Percentiles rank a stretch among this genome's conserved stretches.
These are phyloP conservation scores for Diaporthe citrichinensis DNA, from an alignment of 2,329 filamentous ascomycete genomes.

Conservation along the genomic window DNA sequence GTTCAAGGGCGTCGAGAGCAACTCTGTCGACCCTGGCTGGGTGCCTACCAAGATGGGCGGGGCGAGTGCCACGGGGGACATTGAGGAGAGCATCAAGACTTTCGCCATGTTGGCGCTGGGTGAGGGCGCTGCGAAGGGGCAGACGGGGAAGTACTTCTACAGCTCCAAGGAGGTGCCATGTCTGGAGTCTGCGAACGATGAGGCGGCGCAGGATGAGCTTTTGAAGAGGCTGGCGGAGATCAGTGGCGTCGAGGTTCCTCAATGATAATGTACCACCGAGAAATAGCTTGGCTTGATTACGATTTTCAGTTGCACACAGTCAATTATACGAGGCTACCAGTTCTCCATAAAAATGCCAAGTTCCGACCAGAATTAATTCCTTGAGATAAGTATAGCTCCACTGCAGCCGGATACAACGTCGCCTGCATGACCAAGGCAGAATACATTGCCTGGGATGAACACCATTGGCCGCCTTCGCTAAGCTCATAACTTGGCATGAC, in stretches of 20 bases:
- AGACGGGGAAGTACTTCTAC: conserved; percentile 57
- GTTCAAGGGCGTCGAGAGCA: conserved; percentile 58
- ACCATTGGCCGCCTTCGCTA: not conserved
- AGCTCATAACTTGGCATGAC: not conserved
- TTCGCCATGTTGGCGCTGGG: conserved; percentile 63
- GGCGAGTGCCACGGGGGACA: conserved; percentile 58
- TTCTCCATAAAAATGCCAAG: not conserved
- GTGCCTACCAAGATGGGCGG: conserved; percentile 69
- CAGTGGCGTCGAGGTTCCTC: conserved; percentile 44
- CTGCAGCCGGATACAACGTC: not conserved
- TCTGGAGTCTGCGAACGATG: conserved; percentile 53
- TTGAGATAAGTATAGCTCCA: not conserved
- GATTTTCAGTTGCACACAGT: not conserved
- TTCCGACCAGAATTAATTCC: not conserved
- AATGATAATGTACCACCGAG: not conserved
- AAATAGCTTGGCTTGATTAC: not conserved
- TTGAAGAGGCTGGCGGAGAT: conserved; percentile 53
- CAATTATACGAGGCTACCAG: not conserved
- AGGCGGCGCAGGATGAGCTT: conserved; percentile 59
- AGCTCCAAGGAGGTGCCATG: conserved; percentile 48
- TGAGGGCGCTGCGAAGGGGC: conserved; percentile 48
- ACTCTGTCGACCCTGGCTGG: conserved; percentile 67
- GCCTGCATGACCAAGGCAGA: not conserved
- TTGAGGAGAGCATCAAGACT: conserved; percentile 62
- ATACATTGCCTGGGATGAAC: not conserved